Base-by-base conservation (phyloP, 768 basidiomycete species). In the Amanita pseudoporphyria region DNA sequence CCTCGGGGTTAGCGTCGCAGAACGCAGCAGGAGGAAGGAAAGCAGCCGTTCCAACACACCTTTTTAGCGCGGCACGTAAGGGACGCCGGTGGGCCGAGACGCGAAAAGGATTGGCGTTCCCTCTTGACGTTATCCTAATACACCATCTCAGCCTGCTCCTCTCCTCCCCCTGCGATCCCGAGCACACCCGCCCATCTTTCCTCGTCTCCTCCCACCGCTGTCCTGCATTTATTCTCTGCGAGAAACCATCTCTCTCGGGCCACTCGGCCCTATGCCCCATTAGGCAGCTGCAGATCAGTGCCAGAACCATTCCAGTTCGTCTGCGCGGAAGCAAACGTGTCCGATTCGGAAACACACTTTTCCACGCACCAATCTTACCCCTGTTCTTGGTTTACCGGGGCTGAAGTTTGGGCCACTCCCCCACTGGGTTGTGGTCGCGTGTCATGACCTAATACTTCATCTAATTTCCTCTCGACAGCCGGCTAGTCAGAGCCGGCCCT, bases 81-180 rank as follows among this genome's bases (percentile, higher is more conserved):
- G 36, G 54, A 55, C 52, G 49, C 58, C 64, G 62, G 57, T 45
- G 60, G 45, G 49, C 54, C 53, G 55, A 60, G 53, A 45, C 58
- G 52, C 26, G 55, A 57, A 54, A 35, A 60, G 60, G 66, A 65
- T 65, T 65, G 62, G 64, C 63, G 63, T 58, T 57, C 41, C 33
- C 54, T 30, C 32, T 47, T 56, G 52, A 53, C 54, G 52, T 57
- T 45, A 57, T 56, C 49, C 26, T 54, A 51, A 47, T 55, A 18
- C 18, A 10, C 60, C 60, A 66, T 60, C 61, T 60, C 60, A 54
- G 64, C 18, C 18, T 33, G 10, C 32, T 35, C 31, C 18, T 45
- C 16, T 32, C n/a, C 7, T 9, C 4, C 10, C 5, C 10, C 16
- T 9, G n/a, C 16, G 6, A 3, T 6, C 3, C n/a, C n/a, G 24